Base-by-base conservation (phyloP, 257 asterid genomes). In the Euphrasia confusa region DNA sequence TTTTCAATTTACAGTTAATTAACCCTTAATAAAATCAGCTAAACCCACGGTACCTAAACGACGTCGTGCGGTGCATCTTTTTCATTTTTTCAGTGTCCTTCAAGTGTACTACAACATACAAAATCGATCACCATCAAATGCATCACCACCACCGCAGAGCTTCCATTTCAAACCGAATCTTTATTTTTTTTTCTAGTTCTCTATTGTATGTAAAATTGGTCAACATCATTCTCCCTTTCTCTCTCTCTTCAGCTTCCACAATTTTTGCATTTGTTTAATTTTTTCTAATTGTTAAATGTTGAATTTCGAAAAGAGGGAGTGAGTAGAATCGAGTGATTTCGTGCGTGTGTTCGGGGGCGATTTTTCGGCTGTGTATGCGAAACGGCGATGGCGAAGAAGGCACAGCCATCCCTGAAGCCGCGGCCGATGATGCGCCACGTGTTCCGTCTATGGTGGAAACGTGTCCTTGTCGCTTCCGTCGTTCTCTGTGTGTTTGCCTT, bases 401-500 rank as follows among this genome's bases (percentile, higher is more conserved):
- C 78, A 8, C 73, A 56, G 8, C 58, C 80, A 32, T 61, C 87
- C 67, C 33, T 30, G 87, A 67, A 73, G 49, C 75, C 80, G 70
- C 78, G 81, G 54, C 56, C 70, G 63, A 58, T 84, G 69, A 75
- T 71, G 84, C 78, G 82, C 68, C 78, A 77, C 64, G 56, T 74
- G 61, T 28, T 92, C 68, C 77, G 87, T 80, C 18, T 89, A 7
- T 75, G 86, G 59, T 91, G 97, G 97, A 88, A 81, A 76, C 58
- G 86, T 54, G 75, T 86, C 74, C 68, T 89, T 68, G 44, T 72
- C 1, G 67, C 68, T 4, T 86, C 93, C 12, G 2, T 89, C 32
- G 60, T 74, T 18, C 72, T 89, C 58, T 88, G 87, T 67, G 39
- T 84, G 4, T 58, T 80, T 47, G 87, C 90, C 35, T 84, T 86